A percentile compares a stretch with the other conserved stretches of the same genome.
These are phyloP conservation scores for Trichophyton verrucosum DNA, from an alignment of 2,329 filamentous ascomycete species.

Conservation along the genomic window DNA sequence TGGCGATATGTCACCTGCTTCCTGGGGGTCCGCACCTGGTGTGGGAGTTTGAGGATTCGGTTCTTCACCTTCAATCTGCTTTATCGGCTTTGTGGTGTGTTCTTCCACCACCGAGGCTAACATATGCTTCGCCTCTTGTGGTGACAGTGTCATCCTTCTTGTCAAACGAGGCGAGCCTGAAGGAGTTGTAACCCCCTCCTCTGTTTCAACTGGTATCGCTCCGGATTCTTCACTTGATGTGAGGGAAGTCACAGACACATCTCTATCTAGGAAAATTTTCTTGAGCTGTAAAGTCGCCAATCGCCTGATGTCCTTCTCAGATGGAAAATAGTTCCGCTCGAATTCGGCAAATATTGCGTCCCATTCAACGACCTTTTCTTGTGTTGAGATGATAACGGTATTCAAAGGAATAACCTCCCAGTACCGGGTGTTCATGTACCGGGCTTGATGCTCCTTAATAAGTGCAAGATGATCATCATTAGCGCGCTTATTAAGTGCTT, in stretches of 20 bases:
- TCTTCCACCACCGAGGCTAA: slow-evolving; percentile 55
- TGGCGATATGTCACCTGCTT: slow-evolving; percentile 12
- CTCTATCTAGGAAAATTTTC: slow-evolving; percentile 81
- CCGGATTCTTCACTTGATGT: slow-evolving; percentile 57
- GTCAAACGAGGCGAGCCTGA: slow-evolving; percentile 21
- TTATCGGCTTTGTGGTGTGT: slow-evolving; percentile 36
- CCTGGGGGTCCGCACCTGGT: not conserved
- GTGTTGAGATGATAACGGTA: slow-evolving; percentile 71
- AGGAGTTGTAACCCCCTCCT: slow-evolving; percentile 21
- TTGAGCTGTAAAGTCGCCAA: slow-evolving; percentile 84
- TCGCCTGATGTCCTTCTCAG: slow-evolving; percentile 89
- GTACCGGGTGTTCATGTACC: slow-evolving; percentile 87
- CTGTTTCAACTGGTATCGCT: slow-evolving; percentile 32
- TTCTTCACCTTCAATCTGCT: slow-evolving; percentile 11
- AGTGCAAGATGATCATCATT: slow-evolving; percentile 70
- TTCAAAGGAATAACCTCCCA: slow-evolving; percentile 96
- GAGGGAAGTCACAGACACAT: slow-evolving; percentile 67
- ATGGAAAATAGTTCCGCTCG: slow-evolving; percentile 80
- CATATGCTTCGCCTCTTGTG: slow-evolving; percentile 52
- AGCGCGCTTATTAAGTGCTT: slow-evolving; percentile 61
- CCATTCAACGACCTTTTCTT: slow-evolving; percentile 89
- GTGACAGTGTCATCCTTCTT: slow-evolving; percentile 39
- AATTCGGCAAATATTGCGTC: slow-evolving; percentile 83
- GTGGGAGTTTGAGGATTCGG: not conserved
- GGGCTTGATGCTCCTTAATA: slow-evolving; percentile 67